These are phyloP conservation scores for Comarum palustre DNA, from an alignment of 306 rosid species.

Conservation along the genomic window DNA sequence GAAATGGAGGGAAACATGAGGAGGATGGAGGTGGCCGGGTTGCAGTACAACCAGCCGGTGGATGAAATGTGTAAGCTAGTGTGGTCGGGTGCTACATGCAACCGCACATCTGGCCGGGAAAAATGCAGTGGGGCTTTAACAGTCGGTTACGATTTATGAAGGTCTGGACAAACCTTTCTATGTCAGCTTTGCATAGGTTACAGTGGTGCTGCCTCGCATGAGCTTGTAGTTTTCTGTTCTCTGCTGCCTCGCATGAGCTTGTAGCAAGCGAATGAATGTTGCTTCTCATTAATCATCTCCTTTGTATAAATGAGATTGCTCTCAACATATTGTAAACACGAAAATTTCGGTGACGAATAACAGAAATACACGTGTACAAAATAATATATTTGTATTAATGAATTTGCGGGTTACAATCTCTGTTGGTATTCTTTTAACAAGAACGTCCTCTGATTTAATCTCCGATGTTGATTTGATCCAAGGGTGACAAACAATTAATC, in stretches of 20 bases:
- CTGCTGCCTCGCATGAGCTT: too few species aligned
- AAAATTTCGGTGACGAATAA: too few species aligned
- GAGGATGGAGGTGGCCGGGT: not conserved
- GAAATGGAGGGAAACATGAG: conserved; percentile 10
- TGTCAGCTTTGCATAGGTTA: not conserved
- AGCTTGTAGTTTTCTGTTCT: not conserved
- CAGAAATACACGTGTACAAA: too few species aligned
- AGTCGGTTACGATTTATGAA: not conserved
- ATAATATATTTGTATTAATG: too few species aligned
- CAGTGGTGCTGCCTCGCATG: not conserved
- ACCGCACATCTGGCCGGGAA: conserved; percentile 39
- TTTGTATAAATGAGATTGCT: not conserved
- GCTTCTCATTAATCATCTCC: not conserved
- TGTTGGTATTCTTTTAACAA: too few species aligned
- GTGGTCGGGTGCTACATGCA: conserved; percentile 29
- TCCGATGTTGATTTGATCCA: too few species aligned
- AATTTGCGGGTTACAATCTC: too few species aligned
- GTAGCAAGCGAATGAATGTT: not conserved
- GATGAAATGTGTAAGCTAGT: conserved; percentile 24
- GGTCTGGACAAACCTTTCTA: not conserved
- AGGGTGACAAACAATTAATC: too few species aligned
- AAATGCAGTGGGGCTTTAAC: not conserved
- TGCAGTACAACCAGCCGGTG: not conserved
- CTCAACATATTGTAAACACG: not conserved
- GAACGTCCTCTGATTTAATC: too few species aligned